Conservation (phyloP, 305 asterid species). For the Lippia alba region DNA sequence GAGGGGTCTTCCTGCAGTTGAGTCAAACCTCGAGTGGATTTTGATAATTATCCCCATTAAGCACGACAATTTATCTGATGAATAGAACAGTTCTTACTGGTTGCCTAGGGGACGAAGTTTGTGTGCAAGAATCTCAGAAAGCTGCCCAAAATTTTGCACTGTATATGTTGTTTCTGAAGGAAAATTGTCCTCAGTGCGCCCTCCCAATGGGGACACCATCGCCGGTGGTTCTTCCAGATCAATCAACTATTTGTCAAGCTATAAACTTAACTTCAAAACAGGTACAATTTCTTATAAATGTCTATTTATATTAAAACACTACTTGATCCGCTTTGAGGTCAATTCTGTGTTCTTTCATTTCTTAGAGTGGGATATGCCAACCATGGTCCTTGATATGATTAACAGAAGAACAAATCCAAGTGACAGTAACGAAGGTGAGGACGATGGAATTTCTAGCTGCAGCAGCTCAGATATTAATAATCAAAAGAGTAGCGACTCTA, state of each 20-base stretch:
- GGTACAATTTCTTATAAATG: background rate
- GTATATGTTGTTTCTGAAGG: slow-evolving; percentile 37
- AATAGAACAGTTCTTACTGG: slow-evolving; percentile 32
- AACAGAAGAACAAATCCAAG: background rate
- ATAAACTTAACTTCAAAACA: slow-evolving; percentile 10
- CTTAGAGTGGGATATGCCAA: no score
- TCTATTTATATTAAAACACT: background rate
- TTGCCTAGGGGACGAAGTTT: slow-evolving; percentile 28
- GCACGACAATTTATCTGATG: background rate
- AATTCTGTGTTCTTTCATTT: no score
- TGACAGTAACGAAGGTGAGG: slow-evolving; percentile 20
- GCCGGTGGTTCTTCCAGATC: slow-evolving; percentile 2
- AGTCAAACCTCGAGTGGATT: no score
- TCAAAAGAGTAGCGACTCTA: slow-evolving; percentile 23
- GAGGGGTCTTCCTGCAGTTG: no score
- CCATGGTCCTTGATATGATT: no score
- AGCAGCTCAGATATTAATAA: slow-evolving; percentile 28
- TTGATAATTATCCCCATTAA: no score
- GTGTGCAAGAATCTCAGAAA: slow-evolving; percentile 36
- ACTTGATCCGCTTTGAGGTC: background rate
- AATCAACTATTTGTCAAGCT: slow-evolving; percentile 14
- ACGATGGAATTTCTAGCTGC: slow-evolving; percentile 18
- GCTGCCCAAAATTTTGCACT: slow-evolving; percentile 39
- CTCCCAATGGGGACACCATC: slow-evolving; percentile 27
- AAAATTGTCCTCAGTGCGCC: slow-evolving; percentile 37